These are phyloP conservation scores for Lachancea dasiensis DNA, from an alignment of 805 yeast species.

Conservation along the genomic window DNA sequence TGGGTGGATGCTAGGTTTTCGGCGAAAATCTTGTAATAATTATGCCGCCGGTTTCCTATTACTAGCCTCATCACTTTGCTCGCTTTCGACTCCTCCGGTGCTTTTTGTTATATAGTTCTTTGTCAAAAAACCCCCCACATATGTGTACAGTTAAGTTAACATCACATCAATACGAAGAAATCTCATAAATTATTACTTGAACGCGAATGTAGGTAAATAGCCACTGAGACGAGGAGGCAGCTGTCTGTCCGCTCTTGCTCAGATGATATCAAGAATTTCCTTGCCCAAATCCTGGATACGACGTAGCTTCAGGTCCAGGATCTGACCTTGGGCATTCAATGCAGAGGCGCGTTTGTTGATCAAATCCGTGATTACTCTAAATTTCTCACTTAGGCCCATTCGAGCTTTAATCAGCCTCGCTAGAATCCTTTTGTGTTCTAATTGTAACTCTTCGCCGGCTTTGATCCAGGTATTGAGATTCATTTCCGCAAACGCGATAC, in stretches of 20 bases:
- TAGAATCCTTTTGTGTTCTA: slow-evolving; percentile 33
- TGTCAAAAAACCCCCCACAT: slow-evolving; percentile 10
- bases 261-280: slow-evolving; percentile 35
- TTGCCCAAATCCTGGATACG: slow-evolving; percentile 39
- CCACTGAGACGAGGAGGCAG: neutral
- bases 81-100: too few species aligned
- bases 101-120: slow-evolving; percentile 16
- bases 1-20: too few species aligned
- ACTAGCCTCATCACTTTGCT: too few species aligned
- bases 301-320: slow-evolving; percentile 31
- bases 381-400: slow-evolving; percentile 36
- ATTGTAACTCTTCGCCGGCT: slow-evolving; percentile 32
- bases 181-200: neutral
- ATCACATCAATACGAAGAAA: slow-evolving; percentile 17
- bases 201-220: slow-evolving; percentile 1
- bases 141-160: slow-evolving; percentile 20
- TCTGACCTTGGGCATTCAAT: slow-evolving; percentile 29
- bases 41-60: neutral
- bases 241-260: slow-evolving; percentile 6
- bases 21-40: too few species aligned
- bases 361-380: slow-evolving; percentile 34
- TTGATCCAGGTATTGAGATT: slow-evolving; percentile 35
- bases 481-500: slow-evolving; percentile 23
- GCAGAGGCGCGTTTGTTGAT: slow-evolving; percentile 35
- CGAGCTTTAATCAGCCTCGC: slow-evolving; percentile 35